Percentiles rank a stretch among this genome's conserved stretches.
These are phyloP conservation scores for Magnusiomyces magnusii DNA, from an alignment of 1,139 yeast species.

Conservation along the genomic window DNA sequence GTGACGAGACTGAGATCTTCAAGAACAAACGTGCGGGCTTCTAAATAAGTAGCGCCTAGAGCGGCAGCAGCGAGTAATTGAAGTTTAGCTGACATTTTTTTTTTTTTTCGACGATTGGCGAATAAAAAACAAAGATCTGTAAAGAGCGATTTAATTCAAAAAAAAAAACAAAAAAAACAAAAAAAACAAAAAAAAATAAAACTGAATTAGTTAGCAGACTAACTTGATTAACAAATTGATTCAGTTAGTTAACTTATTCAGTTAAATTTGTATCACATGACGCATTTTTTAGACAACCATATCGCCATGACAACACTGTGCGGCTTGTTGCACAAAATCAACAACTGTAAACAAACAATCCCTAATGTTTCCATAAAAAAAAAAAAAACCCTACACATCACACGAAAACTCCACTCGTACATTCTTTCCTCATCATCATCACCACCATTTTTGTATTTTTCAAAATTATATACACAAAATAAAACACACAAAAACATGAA, in stretches of 20 bases:
- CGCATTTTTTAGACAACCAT: background rate
- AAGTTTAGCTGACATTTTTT: background rate
- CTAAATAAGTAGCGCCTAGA: slow-evolving; percentile 29
- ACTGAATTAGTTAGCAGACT: too few species aligned
- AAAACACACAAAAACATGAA: too few species aligned
- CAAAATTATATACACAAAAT: too few species aligned
- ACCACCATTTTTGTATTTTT: background rate
- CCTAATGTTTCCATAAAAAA: background rate
- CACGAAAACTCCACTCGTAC: too few species aligned
- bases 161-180: too few species aligned
- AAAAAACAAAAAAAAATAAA: too few species aligned
- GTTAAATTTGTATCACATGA: too few species aligned
- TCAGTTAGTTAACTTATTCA: too few species aligned
- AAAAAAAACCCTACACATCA: background rate
- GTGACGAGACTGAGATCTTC: slow-evolving; percentile 28
- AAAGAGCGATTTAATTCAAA: too few species aligned
- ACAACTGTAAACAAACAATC: background rate
- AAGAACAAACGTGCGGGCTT: slow-evolving; percentile 27
- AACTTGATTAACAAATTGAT: background rate
- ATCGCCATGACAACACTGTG: background rate
- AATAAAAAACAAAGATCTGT: background rate
- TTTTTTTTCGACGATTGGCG: background rate
- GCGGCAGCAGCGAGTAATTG: slow-evolving; percentile 21
- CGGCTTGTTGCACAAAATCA: background rate
- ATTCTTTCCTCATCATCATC: background rate